Conservation (phyloP, 768 basidiomycete species). For the Floccularia luteovirens region DNA sequence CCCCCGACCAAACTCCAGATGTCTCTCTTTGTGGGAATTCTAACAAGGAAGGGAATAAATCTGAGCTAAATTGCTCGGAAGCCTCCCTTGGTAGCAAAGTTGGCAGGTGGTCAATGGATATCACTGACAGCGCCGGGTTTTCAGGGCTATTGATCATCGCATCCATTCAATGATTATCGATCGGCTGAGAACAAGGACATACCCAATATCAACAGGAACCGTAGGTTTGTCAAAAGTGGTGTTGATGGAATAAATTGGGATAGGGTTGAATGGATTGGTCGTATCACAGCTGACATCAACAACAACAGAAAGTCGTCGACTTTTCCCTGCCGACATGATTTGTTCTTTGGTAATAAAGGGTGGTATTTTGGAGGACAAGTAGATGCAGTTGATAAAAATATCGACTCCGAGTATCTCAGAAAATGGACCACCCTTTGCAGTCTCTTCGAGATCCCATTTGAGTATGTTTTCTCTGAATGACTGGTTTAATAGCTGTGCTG, state of each 20-base stretch:
- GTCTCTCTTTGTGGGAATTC: constrained; percentile 61
- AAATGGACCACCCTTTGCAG: constrained; percentile 95
- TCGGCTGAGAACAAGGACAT: constrained; percentile 7
- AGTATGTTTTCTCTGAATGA: constrained; percentile 74
- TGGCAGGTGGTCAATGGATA: constrained; percentile 96
- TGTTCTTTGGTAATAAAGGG: constrained; percentile 71
- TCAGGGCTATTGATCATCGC: constrained; percentile 41
- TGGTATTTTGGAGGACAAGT: constrained; percentile 80
- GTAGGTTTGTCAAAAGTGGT: constrained; percentile 93
- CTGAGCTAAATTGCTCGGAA: constrained; percentile 90
- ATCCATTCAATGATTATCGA: constrained; percentile 8
- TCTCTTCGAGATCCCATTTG: constrained; percentile 98
- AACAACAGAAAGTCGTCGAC: constrained; percentile 67
- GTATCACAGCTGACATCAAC: constrained; percentile 99
- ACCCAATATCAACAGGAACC: constrained; percentile 76
- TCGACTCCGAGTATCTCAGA: constrained; percentile 93
- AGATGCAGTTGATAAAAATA: constrained; percentile 99
- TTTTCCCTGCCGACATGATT: constrained; percentile 62
- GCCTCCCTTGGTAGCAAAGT: constrained; percentile 93
- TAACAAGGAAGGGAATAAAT: constrained; percentile 81
- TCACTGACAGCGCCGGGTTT: constrained; percentile 69
- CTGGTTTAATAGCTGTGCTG: constrained; percentile 6
- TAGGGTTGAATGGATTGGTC: constrained; percentile 96
- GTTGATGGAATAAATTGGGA: constrained; percentile 91
- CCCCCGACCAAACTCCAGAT: constrained; percentile 82